Base-by-base conservation (phyloP, 2,329 filamentous ascomycete genomes). In the Ophidiomyces ophidiicola region DNA sequence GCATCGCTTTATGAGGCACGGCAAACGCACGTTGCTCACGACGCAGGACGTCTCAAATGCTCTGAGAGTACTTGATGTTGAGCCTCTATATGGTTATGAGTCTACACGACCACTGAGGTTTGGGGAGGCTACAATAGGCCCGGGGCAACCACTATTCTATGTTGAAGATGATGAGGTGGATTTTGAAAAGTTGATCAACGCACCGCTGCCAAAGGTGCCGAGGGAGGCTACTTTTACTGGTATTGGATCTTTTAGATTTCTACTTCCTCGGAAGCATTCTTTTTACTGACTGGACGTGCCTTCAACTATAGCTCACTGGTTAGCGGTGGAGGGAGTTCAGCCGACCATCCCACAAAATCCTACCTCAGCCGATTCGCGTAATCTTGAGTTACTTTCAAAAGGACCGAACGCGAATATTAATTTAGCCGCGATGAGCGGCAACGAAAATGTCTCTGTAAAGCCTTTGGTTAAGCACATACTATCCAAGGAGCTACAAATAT, bases 111-210 rank as follows among this genome's bases (percentile, higher is more conserved):
- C 87, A 18, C 66, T 98, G 52, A 76, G 82, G 39, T 98, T 92
- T 55, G 90, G 90, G 36, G 90, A 98, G 62, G 90, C 90, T 2
- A 92, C 83, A 42, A 68, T 98, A 44, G 90, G 90, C 0, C 86
- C 87, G 10, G 87, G 88, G 6, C 90, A 98, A 62, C 86, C 88
- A 38, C 67, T 98, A 15, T 98, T 88, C 62, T 98, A 98, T 58
- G 82, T 98, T 25, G 90, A 98, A 56, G 90, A 98, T 58, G 90
- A 98, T 56, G 90, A 98, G 67, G 80, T 96, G 39, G 90, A 98
- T 61, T 96, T 98, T 56, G 90, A 98, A 67, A 96, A 96, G 68
- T 69, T 98, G 49, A 94, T 98, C 58, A 98, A 98, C 64, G 86
- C 86, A 48, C 84, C 90, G 3, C 64, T 98, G 49, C 90, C 90